Percentiles rank a stretch among this genome's conserved stretches.
Evolutionary conservation across 1,284 basidiomycete genomes (phyloP).

Genomic region (Leccinum solheimii): DNA sequence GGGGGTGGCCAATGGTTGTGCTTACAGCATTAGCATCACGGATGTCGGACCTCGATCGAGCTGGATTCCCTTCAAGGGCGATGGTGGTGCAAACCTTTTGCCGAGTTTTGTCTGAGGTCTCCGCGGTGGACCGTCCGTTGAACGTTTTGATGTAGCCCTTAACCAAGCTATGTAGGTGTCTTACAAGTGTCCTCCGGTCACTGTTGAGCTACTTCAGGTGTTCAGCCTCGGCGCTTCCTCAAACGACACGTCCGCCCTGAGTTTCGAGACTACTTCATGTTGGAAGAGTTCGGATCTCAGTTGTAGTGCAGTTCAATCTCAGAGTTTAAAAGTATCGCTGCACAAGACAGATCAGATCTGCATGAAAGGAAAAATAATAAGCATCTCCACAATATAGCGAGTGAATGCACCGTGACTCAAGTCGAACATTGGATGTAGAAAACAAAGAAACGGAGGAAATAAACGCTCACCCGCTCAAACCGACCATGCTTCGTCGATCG

Average conservation of each 20-base stretch:
- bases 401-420: not conserved
- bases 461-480: constrained; percentile 70
- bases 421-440: not conserved
- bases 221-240: not conserved
- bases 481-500: constrained; percentile 85
- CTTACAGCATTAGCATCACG: not conserved
- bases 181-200: not conserved
- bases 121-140: not conserved
- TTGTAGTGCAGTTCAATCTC: not conserved
- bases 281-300: not conserved
- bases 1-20: not conserved
- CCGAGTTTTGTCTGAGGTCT: not conserved
- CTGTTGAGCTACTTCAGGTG: not conserved
- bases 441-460: not conserved
- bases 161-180: not conserved
- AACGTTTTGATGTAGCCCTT: not conserved
- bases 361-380: not conserved
- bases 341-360: not conserved
- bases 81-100: not conserved
- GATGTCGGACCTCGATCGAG: not conserved
- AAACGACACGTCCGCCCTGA: not conserved
- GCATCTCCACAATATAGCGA: no score
- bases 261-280: not conserved
- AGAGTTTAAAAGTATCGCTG: not conserved
- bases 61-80: not conserved